A percentile compares a stretch with the other conserved stretches of the same genome.
phyloP scores from a whole-genome alignment of 805 yeast species.

The Blastobotrys terrestris region DNA sequence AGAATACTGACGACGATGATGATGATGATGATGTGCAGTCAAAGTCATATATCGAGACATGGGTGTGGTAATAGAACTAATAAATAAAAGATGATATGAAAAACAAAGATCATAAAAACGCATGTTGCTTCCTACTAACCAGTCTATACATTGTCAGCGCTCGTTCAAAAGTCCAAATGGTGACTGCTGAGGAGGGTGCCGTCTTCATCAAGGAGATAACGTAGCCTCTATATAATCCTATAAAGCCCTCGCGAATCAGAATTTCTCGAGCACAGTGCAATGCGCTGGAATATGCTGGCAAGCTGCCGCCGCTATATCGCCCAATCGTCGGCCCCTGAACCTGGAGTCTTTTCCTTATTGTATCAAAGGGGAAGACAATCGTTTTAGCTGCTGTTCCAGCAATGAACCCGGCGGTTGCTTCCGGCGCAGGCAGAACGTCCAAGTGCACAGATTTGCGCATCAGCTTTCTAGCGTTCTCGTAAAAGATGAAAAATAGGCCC shows the following conservation, averaged over 20 bases:
- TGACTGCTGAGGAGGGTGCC: conserved; percentile 63
- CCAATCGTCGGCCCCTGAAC: conserved; percentile 39
- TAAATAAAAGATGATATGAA: no score
- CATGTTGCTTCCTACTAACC: not conserved
- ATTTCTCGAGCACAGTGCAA: conserved; percentile 34
- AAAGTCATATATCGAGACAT: not conserved
- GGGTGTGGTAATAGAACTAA: not conserved
- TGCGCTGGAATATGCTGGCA: conserved; percentile 23
- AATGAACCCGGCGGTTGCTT: conserved; percentile 58
- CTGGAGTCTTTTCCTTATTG: conserved; percentile 72
- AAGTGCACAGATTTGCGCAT: not conserved
- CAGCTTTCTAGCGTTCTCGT: conserved; percentile 43
- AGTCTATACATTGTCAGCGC: conserved; percentile 15
- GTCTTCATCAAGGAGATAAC: conserved; percentile 65
- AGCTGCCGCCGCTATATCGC: conserved; percentile 15
- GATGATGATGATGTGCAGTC: conserved; percentile 6
- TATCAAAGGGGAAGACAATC: conserved; percentile 77
- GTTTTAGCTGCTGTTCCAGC: conserved; percentile 77
- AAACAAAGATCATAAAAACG: not conserved
- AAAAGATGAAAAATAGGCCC: conserved; percentile 69
- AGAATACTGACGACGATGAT: not conserved
- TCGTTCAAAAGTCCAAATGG: conserved; percentile 59
- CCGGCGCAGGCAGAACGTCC: conserved; percentile 27
- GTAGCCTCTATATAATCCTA: conserved; percentile 71
- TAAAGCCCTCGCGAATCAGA: conserved; percentile 49